Conservation (phyloP, 164 flowering plant species). For the Annona squamosa region DNA sequence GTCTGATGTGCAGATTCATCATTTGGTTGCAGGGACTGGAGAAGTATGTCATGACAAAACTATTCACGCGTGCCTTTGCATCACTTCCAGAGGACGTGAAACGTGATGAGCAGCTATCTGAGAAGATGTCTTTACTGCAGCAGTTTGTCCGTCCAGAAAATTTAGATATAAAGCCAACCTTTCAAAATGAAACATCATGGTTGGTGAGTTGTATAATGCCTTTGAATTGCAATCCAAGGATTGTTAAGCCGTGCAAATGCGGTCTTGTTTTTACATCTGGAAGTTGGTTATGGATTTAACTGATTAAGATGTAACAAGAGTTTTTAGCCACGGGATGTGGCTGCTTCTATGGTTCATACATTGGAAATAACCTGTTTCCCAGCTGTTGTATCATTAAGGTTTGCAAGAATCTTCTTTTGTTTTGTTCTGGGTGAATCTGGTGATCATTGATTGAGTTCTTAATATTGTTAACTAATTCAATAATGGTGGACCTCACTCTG, state of each 20-base stretch:
- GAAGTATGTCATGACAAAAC: slow-evolving; percentile 96
- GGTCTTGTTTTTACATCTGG: neutral
- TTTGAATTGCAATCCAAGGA: neutral
- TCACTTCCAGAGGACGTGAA: slow-evolving; percentile 77
- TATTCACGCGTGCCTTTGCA: slow-evolving; percentile 88
- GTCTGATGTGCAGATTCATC: neutral
- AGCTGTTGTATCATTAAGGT: neutral
- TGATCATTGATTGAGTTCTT: neutral
- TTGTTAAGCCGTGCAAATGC: neutral
- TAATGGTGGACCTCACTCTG: neutral
- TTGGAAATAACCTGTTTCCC: neutral
- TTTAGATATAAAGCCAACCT: slow-evolving; percentile 71
- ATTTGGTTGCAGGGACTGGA: slow-evolving; percentile 71
- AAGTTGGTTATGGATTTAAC: neutral
- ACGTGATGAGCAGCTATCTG: slow-evolving; percentile 61
- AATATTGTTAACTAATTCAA: neutral
- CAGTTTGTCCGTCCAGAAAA: slow-evolving; percentile 86
- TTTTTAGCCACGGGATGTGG: neutral
- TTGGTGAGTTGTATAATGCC: slow-evolving; percentile 45
- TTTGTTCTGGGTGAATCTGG: neutral
- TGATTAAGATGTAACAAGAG: neutral
- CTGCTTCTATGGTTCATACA: neutral
- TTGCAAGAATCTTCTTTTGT: neutral
- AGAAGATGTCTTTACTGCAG: slow-evolving; percentile 28
- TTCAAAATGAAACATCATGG: slow-evolving; percentile 94